phyloP scores from a whole-genome alignment of 306 rosid genomes.

The Delonix regia region DNA sequence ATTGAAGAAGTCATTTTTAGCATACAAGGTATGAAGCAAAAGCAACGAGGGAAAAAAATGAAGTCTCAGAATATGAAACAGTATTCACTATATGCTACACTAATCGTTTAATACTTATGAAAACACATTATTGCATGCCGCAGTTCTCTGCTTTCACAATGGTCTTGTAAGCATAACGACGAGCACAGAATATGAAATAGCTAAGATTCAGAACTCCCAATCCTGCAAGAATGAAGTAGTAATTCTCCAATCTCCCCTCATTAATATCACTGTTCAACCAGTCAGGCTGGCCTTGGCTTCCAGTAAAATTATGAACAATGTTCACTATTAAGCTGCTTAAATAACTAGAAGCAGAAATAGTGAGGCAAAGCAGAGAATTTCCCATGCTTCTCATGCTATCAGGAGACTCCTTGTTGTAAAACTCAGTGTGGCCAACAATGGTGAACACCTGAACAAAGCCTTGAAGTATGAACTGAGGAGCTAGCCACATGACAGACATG shows the following conservation, averaged over 20 bases:
- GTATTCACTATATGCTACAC: too few relatives aligned
- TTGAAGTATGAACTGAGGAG: conserved; percentile 47
- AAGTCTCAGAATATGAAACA: too few relatives aligned
- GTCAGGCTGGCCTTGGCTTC: conserved; percentile 39
- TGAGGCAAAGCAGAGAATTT: conserved; percentile 41
- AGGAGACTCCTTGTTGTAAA: conserved; percentile 59
- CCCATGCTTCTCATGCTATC: conserved; percentile 51
- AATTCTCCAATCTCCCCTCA: conserved; percentile 51
- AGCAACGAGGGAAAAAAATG: too few relatives aligned
- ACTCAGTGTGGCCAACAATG: conserved; percentile 50
- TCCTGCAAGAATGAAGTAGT: conserved; percentile 45
- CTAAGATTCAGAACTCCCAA: conserved; percentile 35
- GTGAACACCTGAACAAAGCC: conserved; percentile 41
- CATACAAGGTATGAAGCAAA: too few relatives aligned
- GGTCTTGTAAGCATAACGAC: conserved; percentile 38
- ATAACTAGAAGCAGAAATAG: conserved; percentile 40
- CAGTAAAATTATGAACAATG: conserved; percentile 38
- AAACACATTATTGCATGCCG: neutral
- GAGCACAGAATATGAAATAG: conserved; percentile 40
- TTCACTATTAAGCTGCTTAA: conserved; percentile 37
- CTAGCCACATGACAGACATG: conserved; percentile 57
- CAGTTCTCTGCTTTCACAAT: neutral
- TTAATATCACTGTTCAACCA: conserved; percentile 59
- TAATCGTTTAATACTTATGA: too few relatives aligned
- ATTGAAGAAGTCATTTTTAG: too few relatives aligned